phyloP scores from a whole-genome alignment of 176 grass and related monocot genomes.

The Otatea glauca region DNA sequence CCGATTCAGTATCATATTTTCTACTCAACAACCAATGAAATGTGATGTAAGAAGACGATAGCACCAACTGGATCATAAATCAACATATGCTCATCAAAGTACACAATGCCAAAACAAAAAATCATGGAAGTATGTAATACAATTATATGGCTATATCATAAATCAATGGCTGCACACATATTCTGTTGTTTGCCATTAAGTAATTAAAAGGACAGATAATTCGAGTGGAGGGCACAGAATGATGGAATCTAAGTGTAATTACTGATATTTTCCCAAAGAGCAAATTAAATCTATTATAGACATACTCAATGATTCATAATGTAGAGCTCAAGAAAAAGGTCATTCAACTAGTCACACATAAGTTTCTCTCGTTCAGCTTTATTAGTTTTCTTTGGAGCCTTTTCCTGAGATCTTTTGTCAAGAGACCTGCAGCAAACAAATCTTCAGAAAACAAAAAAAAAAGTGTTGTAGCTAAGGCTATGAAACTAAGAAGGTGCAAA shows the following conservation, averaged over 20 bases:
- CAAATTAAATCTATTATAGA: constrained; percentile 24
- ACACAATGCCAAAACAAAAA: background rate
- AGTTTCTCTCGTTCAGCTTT: constrained; percentile 84
- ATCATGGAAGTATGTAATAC: constrained; percentile 3
- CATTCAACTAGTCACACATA: constrained; percentile 80
- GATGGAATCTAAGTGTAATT: constrained; percentile 1
- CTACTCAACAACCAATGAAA: constrained; percentile 2
- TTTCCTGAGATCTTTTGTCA: constrained; percentile 58
- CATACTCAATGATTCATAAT: constrained; percentile 22
- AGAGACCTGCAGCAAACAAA: constrained; percentile 47
- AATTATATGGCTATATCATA: background rate
- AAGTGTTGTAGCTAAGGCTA: background rate
- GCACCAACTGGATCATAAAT: constrained; percentile 16
- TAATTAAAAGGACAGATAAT: constrained; percentile 19
- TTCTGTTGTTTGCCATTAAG: constrained; percentile 22
- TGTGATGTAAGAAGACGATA: constrained; percentile 8
- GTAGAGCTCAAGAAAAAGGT: constrained; percentile 68
- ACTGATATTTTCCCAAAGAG: constrained; percentile 7
- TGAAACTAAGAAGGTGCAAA: constrained; percentile 30
- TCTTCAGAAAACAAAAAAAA: constrained; percentile 29
- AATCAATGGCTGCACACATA: background rate
- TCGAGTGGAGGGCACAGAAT: constrained; percentile 28
- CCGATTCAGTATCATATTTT: background rate
- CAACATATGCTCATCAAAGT: background rate
- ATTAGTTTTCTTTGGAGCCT: constrained; percentile 68